These are phyloP conservation scores for Fusarium continuum DNA, from an alignment of 2,329 filamentous ascomycete species.

Conservation along the genomic window DNA sequence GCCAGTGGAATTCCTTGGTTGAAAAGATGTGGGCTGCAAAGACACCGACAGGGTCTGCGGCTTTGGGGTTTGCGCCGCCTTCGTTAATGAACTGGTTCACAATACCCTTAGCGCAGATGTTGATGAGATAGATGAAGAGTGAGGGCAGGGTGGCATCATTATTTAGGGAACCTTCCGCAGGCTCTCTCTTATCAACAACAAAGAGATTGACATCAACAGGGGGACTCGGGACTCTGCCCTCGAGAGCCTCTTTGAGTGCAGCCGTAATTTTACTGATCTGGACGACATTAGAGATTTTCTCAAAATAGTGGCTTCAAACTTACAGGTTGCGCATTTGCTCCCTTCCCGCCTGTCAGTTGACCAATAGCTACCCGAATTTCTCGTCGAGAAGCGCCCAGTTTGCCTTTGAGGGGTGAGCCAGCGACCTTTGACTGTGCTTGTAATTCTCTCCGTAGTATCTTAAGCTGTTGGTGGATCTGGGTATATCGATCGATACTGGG, in stretches of 20 bases:
- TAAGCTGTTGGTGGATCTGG: constrained; percentile 75
- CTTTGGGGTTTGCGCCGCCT: constrained; percentile 68
- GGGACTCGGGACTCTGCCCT: constrained; percentile 60
- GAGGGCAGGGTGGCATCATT: constrained; percentile 67
- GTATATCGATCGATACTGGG: constrained; percentile 55
- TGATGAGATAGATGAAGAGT: constrained; percentile 78
- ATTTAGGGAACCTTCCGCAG: constrained; percentile 59
- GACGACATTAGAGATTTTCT: constrained; percentile 23
- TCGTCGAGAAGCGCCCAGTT: constrained; percentile 76
- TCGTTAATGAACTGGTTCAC: constrained; percentile 76
- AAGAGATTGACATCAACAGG: constrained; percentile 65
- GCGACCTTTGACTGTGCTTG: constrained; percentile 63
- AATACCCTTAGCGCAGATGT: constrained; percentile 77
- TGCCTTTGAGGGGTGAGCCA: constrained; percentile 64
- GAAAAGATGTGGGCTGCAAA: constrained; percentile 80
- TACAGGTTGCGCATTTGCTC: constrained; percentile 62
- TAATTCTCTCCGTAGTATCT: constrained; percentile 69
- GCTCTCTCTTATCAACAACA: constrained; percentile 57
- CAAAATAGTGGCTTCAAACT: constrained; percentile 25
- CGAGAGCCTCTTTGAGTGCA: constrained; percentile 62
- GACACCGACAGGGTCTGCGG: constrained; percentile 82
- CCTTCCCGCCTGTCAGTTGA: constrained; percentile 73
- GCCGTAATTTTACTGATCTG: constrained; percentile 51
- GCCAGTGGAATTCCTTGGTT: constrained; percentile 71
- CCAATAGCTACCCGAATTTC: constrained; percentile 77